A percentile compares a stretch with the other conserved stretches of the same genome.
These are phyloP conservation scores for Candida loeiensis DNA, from an alignment of 805 yeast genomes.

Conservation along the genomic window DNA sequence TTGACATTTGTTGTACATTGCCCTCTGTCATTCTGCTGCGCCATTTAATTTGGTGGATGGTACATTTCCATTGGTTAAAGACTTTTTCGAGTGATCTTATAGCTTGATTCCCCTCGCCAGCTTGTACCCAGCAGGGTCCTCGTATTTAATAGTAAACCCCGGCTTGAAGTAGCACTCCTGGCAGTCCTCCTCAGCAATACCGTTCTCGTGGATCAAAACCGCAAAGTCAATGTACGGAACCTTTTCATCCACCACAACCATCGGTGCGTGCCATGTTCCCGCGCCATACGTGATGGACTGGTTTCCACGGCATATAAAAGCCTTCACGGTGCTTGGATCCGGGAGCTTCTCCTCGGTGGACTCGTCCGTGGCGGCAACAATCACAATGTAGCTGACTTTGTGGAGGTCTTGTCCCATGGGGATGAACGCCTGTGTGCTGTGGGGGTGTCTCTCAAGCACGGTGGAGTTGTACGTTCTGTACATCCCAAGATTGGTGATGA, in stretches of 20 bases:
- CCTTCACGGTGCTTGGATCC: slow-evolving; percentile 54
- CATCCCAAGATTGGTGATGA: slow-evolving; percentile 30
- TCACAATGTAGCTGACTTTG: slow-evolving; percentile 64
- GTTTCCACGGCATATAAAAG: slow-evolving; percentile 74
- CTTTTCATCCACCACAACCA: slow-evolving; percentile 72
- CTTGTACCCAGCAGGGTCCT: slow-evolving; percentile 6
- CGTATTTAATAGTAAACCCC: slow-evolving; percentile 41
- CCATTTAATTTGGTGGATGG: too few species aligned
- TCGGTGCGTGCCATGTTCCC: slow-evolving; percentile 94
- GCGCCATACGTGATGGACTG: slow-evolving; percentile 88
- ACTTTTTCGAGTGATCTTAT: too few species aligned
- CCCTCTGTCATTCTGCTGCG: too few species aligned
- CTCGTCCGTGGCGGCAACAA: slow-evolving; percentile 61
- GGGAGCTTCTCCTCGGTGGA: slow-evolving; percentile 47
- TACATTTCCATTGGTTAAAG: too few species aligned
- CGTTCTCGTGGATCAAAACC: slow-evolving; percentile 84
- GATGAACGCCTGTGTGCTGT: slow-evolving; percentile 81
- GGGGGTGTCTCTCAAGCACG: slow-evolving; percentile 89
- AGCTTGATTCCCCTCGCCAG: slow-evolving; percentile 5
- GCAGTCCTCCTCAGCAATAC: slow-evolving; percentile 73
- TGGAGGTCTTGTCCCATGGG: slow-evolving; percentile 70
- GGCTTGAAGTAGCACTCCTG: slow-evolving; percentile 73
- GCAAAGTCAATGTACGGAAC: slow-evolving; percentile 65
- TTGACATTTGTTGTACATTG: too few species aligned
- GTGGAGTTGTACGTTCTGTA: slow-evolving; percentile 44